Percentiles rank a stretch among this genome's conserved stretches.
These are phyloP conservation scores for Adansonia rubrostipa DNA, from an alignment of 441 rosid species.

Conservation along the genomic window DNA sequence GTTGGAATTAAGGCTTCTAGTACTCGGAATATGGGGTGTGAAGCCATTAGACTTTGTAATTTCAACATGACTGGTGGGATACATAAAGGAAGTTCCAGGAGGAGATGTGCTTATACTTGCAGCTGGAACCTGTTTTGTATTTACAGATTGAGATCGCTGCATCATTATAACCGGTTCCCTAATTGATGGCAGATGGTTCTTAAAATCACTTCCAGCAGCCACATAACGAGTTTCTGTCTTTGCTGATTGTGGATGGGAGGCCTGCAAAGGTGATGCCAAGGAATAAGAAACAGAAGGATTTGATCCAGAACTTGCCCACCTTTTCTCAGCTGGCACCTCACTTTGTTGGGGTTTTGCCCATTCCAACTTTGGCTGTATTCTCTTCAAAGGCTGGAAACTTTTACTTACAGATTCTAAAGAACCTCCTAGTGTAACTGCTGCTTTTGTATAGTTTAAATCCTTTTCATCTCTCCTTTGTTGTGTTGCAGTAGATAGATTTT, in stretches of 20 bases:
- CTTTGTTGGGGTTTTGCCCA: constrained; percentile 69
- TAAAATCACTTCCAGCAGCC: constrained; percentile 58
- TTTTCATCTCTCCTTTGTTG: constrained; percentile 69
- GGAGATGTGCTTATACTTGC: constrained; percentile 54
- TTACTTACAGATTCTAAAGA: constrained; percentile 45
- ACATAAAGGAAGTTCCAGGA: constrained; percentile 59
- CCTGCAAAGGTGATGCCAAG: constrained; percentile 63
- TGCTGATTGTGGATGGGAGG: constrained; percentile 46
- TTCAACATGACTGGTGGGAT: constrained; percentile 53
- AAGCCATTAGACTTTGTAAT: constrained; percentile 63
- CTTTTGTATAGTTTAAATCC: constrained; percentile 62
- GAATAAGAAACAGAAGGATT: constrained; percentile 56
- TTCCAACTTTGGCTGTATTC: constrained; percentile 61
- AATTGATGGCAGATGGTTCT: constrained; percentile 49
- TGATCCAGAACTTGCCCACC: constrained; percentile 58
- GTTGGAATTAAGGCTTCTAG: constrained; percentile 51
- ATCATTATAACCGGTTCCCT: constrained; percentile 72
- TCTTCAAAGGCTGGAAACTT: constrained; percentile 63
- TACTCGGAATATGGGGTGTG: constrained; percentile 50
- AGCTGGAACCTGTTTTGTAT: constrained; percentile 52
- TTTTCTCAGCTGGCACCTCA: constrained; percentile 54
- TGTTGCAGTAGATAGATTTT: constrained; percentile 30
- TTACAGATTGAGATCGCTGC: constrained; percentile 74
- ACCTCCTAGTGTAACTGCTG: constrained; percentile 39
- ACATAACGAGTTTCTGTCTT: constrained; percentile 56